phyloP scores from a whole-genome alignment of 2,329 filamentous ascomycete species.

The Pyricularia pennisetigena region DNA sequence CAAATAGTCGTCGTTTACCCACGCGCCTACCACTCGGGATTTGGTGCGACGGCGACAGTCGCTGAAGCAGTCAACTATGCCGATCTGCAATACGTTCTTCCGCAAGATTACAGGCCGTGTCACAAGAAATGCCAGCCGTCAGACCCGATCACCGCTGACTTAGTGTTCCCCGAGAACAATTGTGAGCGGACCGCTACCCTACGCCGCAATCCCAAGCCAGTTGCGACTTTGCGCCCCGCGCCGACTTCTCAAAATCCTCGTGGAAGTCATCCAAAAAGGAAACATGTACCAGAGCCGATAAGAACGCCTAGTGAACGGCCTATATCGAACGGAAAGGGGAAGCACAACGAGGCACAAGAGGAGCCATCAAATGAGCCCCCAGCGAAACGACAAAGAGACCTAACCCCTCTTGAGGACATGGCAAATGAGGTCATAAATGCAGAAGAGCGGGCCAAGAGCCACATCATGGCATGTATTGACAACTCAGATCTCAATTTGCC shows the following conservation, averaged over 20 bases:
- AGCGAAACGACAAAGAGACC: not conserved
- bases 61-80: constrained; percentile 4
- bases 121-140: not conserved
- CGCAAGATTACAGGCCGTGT: constrained; percentile 1
- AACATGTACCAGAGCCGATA: no score
- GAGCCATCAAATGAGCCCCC: not conserved
- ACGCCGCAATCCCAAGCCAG: no score
- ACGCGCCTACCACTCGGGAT: constrained; percentile 3
- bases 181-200: no score
- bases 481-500: not conserved
- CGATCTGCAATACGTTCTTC: not conserved
- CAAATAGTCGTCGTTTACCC: constrained; percentile 2
- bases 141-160: no score
- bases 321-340: not conserved
- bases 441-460: not conserved
- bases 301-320: no score
- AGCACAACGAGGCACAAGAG: not conserved
- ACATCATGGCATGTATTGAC: not conserved
- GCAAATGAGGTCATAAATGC: not conserved
- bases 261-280: no score
- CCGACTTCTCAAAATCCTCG: no score
- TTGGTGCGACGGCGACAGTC: constrained; percentile 1
- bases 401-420: not conserved
- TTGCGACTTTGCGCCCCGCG: no score
- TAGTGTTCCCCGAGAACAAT: no score